These are phyloP conservation scores for Drechslerella stenobrocha DNA, from an alignment of 2,329 filamentous ascomycete genomes.

Conservation along the genomic window DNA sequence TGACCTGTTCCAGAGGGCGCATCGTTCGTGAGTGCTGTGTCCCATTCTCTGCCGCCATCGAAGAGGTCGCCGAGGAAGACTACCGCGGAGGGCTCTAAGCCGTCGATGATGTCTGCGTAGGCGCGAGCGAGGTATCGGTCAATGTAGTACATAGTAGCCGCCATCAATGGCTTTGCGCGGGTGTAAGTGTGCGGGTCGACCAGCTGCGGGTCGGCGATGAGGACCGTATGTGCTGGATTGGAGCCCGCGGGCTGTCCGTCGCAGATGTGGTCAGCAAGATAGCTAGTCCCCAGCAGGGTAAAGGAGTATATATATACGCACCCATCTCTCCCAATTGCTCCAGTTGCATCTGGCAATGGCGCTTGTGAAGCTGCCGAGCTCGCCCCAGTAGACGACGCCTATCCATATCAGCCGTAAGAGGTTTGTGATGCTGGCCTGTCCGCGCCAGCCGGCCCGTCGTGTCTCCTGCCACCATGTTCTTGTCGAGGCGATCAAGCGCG, in stretches of 20 bases:
- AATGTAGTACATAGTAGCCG: constrained; percentile 70
- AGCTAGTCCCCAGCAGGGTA: constrained; percentile 2
- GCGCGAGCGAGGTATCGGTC: constrained; percentile 87
- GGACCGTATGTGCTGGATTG: constrained; percentile 77
- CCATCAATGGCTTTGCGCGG: constrained; percentile 68
- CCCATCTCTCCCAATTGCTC: constrained; percentile 91
- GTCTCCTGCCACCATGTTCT: constrained; percentile 40
- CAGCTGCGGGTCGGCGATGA: constrained; percentile 87
- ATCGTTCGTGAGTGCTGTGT: constrained; percentile 63
- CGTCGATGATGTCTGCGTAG: constrained; percentile 74
- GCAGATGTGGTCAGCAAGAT: constrained; percentile 33
- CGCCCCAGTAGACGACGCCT: constrained; percentile 77
- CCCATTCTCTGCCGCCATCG: constrained; percentile 95
- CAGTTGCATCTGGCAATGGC: constrained; percentile 75
- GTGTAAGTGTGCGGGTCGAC: constrained; percentile 96
- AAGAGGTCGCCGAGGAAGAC: constrained; percentile 94
- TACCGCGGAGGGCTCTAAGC: constrained; percentile 79
- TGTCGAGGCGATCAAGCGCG: constrained; percentile 4
- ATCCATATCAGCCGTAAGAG: constrained; percentile 74
- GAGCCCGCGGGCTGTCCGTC: constrained; percentile 70
- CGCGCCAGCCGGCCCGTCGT: constrained; percentile 24
- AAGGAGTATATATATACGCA: constrained; percentile 58
- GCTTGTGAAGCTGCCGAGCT: constrained; percentile 74
- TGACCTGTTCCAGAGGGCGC: constrained; percentile 21
- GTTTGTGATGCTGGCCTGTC: constrained; percentile 56